These are phyloP conservation scores for Hyphopichia khmerensis DNA, from an alignment of 1,139 yeast genomes.

Conservation along the genomic window DNA sequence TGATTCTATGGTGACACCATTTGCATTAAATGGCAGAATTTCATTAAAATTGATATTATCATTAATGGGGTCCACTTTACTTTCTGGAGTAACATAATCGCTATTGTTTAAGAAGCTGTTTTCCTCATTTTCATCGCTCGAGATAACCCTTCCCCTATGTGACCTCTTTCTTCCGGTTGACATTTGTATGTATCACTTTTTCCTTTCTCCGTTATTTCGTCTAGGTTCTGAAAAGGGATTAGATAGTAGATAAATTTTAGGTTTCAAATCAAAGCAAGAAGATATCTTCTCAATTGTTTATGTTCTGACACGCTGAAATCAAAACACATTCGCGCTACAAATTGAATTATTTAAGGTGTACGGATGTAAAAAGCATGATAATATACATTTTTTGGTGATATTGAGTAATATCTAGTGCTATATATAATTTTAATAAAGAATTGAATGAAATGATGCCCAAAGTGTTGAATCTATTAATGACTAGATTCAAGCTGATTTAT, in stretches of 20 bases:
- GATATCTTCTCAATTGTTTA: background rate
- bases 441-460: background rate
- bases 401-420: background rate
- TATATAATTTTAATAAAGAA: background rate
- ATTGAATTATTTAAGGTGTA: background rate
- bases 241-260: too few relatives aligned
- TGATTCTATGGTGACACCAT: background rate
- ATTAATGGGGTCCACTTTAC: constrained; percentile 3
- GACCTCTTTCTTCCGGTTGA: constrained; percentile 16
- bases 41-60: constrained; percentile 1
- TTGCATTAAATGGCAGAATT: constrained; percentile 2
- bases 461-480: background rate
- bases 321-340: background rate
- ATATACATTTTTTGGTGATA: background rate
- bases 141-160: constrained; percentile 7
- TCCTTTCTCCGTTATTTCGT: too few relatives aligned
- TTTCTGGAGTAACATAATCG: constrained; percentile 21
- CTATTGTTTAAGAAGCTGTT: constrained; percentile 43
- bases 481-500: constrained; percentile 1
- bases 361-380: background rate
- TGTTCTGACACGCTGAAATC: constrained; percentile 1
- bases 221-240: too few relatives aligned
- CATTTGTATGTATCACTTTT: too few relatives aligned
- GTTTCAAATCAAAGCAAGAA: too few relatives aligned
- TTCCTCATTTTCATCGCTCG: constrained; percentile 17